Evolutionary conservation across 2,329 filamentous ascomycete species (phyloP), one percentile per base, ranked within the genome.

Genomic region (Penicillium brasilianum): DNA sequence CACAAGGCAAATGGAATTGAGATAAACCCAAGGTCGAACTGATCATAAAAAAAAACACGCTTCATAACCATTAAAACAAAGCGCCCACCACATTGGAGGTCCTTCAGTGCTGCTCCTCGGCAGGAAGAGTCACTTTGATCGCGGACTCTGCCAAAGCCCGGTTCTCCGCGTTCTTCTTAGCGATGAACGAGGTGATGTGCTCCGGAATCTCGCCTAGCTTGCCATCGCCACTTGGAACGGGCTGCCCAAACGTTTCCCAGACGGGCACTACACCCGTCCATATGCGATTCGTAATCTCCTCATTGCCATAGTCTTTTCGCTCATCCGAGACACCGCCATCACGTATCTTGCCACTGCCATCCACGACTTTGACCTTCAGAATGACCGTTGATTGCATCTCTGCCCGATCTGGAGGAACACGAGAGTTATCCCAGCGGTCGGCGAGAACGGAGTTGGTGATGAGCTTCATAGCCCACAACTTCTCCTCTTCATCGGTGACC

Each of bases 381-480:
- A 96, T 87, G 46, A 86, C 85, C 0, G 92, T 96, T 60, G 85
- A 88, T 61, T 87, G 86, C 82, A 95, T 85, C 81, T 96, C 92
- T 11, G 88, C 86, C 50, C 82, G 82, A 48, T 87, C 90, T 1
- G 91, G 91, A 4, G 91, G 91, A 6, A 87, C 79, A 4, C 92
- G 85, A 16, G 86, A 86, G 71, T 90, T 82, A 18, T 83, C 80
- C 87, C 90, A 96, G 5, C 92, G 86, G 13, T 82, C 81, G 0
- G 87, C 83, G 2, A 94, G 83, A 13, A 94, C 87, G 39, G 84
- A 83, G 74, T 96, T 84, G 1, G 92, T 96, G 73, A 96, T 89
- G 59, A 90, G 80, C 68, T 88, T 79, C 87, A 96, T 90, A 8
- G 91, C 92, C 78, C 86, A 95, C 5, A 91, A 73, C 72, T 91